Percentiles rank a stretch among this genome's conserved stretches.
Evolutionary conservation across 2,329 filamentous ascomycete genomes (phyloP).

Genomic region (Cryoendolithus antarcticus): DNA sequence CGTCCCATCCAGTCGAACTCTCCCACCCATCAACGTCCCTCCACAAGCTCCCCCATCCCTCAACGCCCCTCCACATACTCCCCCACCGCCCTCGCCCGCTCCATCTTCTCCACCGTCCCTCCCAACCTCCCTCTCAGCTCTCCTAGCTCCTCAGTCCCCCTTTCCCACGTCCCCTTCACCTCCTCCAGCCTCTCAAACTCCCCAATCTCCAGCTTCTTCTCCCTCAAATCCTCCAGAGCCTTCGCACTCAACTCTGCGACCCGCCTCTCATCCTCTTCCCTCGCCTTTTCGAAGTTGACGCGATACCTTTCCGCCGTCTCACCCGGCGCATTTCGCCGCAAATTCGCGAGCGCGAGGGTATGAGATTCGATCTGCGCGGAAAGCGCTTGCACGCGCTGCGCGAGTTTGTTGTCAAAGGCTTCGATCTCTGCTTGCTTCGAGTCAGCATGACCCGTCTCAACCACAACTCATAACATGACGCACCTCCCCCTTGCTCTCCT

Average conservation of each 20-base stretch:
- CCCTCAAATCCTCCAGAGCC: conserved; percentile 14
- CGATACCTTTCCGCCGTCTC: conserved; percentile 27
- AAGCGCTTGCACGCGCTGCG: conserved; percentile 25
- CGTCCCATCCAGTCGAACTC: too few species aligned
- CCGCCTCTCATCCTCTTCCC: conserved; percentile 15
- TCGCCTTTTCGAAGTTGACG: conserved; percentile 14
- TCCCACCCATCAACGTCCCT: neutral
- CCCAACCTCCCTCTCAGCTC: conserved; percentile 31
- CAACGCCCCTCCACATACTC: conserved; percentile 3
- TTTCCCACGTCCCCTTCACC: conserved; percentile 31
- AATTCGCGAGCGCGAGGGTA: conserved; percentile 30
- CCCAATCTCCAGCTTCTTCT: conserved; percentile 21
- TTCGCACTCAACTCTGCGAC: conserved; percentile 7
- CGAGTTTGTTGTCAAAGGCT: conserved; percentile 33
- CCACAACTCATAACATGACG: too few species aligned
- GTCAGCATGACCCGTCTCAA: neutral
- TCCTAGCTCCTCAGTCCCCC: conserved; percentile 28
- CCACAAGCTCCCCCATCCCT: conserved; percentile 2
- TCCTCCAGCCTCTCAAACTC: conserved; percentile 30
- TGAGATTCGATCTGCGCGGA: conserved; percentile 30
- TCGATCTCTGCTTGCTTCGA: conserved; percentile 25
- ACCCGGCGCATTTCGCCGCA: conserved; percentile 31
- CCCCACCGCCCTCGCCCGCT: conserved; percentile 22
- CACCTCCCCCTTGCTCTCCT: conserved; percentile 12
- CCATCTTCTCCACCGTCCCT: conserved; percentile 33